These are phyloP conservation scores for Chrysoporthe puriensis DNA, from an alignment of 2,329 filamentous ascomycete species.

Conservation along the genomic window DNA sequence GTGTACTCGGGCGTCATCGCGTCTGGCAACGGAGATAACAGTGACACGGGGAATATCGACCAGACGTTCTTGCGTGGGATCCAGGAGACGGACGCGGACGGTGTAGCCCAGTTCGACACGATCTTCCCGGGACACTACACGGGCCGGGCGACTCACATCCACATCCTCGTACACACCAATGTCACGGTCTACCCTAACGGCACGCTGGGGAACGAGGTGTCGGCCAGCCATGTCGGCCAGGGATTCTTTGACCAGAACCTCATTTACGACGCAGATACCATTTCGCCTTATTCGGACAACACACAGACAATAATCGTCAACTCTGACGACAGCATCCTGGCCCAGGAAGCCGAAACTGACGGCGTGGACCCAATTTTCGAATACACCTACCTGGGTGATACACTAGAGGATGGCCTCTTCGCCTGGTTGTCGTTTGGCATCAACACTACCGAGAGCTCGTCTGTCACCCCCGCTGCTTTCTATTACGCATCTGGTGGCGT, in stretches of 20 bases:
- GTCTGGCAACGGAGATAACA: constrained; percentile 42
- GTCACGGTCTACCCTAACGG: constrained; percentile 42
- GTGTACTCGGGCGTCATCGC: constrained; percentile 41
- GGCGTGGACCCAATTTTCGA: constrained; percentile 38
- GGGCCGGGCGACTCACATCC: constrained; percentile 51
- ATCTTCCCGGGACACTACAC: constrained; percentile 52
- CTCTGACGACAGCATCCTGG: constrained; percentile 35
- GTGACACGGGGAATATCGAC: constrained; percentile 46
- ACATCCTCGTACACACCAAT: constrained; percentile 41
- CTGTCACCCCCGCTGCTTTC: constrained; percentile 35
- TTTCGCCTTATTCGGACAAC: constrained; percentile 36
- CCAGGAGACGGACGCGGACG: constrained; percentile 44
- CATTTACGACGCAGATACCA: constrained; percentile 31
- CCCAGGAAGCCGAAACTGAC: constrained; percentile 34
- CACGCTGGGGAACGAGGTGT: constrained; percentile 42
- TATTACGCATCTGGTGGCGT: constrained; percentile 27
- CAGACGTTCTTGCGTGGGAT: constrained; percentile 47
- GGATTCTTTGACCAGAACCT: constrained; percentile 38
- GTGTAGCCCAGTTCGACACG: constrained; percentile 45
- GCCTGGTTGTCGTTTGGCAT: constrained; percentile 39
- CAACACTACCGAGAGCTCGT: constrained; percentile 32
- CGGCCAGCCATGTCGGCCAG: constrained; percentile 37
- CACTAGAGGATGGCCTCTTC: constrained; percentile 35
- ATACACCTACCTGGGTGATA: constrained; percentile 34
- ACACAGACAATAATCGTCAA: constrained; percentile 33